These are phyloP conservation scores for Geum urbanum DNA, from an alignment of 306 rosid species.

Conservation along the genomic window DNA sequence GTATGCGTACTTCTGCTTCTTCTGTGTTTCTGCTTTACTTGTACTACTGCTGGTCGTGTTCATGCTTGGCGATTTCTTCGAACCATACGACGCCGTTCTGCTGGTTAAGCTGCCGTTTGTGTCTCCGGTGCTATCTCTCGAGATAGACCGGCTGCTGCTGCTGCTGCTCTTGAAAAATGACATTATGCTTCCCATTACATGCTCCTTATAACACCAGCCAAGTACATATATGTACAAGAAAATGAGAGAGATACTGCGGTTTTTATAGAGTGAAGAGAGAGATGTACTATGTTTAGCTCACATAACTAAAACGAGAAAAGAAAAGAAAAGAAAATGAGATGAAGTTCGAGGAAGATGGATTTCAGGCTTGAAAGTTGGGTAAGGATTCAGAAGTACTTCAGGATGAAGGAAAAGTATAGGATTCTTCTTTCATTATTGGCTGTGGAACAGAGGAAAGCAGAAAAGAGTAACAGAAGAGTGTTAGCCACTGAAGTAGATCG, in stretches of 20 bases:
- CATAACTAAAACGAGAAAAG: background rate
- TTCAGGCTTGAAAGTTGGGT: background rate
- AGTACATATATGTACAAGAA: background rate
- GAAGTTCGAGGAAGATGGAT: background rate
- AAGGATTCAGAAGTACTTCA: background rate
- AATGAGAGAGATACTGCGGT: background rate
- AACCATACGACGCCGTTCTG: background rate
- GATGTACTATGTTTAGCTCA: background rate
- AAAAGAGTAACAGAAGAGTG: background rate
- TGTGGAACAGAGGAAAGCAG: background rate
- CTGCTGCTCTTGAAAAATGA: slow-evolving; percentile 17
- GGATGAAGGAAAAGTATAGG: background rate
- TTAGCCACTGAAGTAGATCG: background rate
- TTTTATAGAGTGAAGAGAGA: background rate
- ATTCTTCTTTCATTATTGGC: background rate
- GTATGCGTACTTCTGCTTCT: slow-evolving; percentile 53
- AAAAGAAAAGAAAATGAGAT: background rate
- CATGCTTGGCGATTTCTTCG: background rate
- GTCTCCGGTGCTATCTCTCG: background rate
- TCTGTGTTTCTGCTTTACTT: slow-evolving; percentile 14
- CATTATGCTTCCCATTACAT: slow-evolving; percentile 44
- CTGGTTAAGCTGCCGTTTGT: background rate
- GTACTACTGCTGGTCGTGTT: background rate
- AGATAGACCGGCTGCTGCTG: background rate
- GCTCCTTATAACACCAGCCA: background rate